These are phyloP conservation scores for Crithidia fasciculata DNA, from an alignment of 208 protist genomes.

Conservation along the genomic window DNA sequence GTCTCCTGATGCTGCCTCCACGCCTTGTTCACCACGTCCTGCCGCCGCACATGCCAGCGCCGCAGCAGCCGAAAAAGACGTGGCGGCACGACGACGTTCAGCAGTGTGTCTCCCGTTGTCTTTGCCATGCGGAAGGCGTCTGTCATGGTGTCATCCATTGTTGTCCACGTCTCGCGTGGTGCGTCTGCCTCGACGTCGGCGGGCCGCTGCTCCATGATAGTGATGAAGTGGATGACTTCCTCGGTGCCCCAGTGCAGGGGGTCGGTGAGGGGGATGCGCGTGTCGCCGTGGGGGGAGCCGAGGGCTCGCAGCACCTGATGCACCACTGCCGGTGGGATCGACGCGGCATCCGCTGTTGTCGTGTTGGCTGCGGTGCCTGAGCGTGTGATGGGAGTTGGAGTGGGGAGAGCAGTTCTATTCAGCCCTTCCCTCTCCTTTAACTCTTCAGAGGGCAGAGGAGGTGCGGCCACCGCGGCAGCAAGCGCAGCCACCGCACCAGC, in stretches of 20 bases:
- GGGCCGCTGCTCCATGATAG: conserved; percentile 42
- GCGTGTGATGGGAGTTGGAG: neutral
- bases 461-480: too few species aligned
- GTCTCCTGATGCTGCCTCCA: conserved; percentile 32
- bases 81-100: conserved; percentile 69
- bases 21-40: conserved; percentile 41
- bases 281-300: conserved; percentile 55
- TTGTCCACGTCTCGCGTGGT: conserved; percentile 5
- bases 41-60: conserved; percentile 75
- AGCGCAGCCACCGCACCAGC: too few species aligned
- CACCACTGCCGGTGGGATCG: conserved; percentile 21
- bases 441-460: too few species aligned
- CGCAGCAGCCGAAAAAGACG: conserved; percentile 81
- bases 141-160: conserved; percentile 74
- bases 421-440: too few species aligned
- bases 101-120: conserved; percentile 63
- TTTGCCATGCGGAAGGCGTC: conserved; percentile 71
- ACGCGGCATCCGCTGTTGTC: neutral
- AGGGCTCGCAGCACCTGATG: conserved; percentile 34
- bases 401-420: too few species aligned
- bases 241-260: conserved; percentile 76
- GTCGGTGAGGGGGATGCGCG: conserved; percentile 51
- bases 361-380: neutral
- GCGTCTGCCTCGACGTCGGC: conserved; percentile 7
- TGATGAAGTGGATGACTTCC: conserved; percentile 60